phyloP scores from a whole-genome alignment of 2,329 filamentous ascomycete genomes.

The Chrysoporthe cubensis region DNA sequence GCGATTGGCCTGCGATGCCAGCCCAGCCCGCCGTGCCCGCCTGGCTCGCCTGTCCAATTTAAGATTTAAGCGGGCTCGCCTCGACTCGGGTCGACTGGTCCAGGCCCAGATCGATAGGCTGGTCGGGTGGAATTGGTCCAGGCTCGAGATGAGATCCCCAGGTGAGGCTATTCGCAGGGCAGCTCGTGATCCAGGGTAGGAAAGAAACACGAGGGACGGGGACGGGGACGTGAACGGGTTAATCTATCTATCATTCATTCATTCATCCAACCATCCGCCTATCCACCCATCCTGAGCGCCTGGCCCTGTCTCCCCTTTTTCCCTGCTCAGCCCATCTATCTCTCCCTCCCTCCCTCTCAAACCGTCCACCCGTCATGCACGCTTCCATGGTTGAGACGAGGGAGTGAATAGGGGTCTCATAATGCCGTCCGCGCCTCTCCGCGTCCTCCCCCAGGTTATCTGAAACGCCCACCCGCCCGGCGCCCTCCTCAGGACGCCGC shows the following conservation, averaged over 20 bases:
- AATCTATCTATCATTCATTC: not conserved
- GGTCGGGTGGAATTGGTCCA: too few relatives aligned
- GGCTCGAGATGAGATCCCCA: not conserved
- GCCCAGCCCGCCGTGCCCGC: not conserved
- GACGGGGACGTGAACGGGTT: not conserved
- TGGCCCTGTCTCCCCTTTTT: conserved; percentile 18
- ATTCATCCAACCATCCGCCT: not conserved
- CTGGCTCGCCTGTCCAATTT: not conserved
- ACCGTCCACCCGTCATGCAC: not conserved
- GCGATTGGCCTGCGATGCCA: not conserved
- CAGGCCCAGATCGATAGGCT: not conserved
- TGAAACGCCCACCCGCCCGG: conserved; percentile 9
- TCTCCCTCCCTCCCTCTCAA: not conserved
- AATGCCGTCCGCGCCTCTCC: conserved; percentile 11
- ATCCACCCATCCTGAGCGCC: not conserved
- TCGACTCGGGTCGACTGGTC: not conserved
- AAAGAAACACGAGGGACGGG: not conserved
- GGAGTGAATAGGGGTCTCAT: conserved; percentile 16
- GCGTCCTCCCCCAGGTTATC: conserved; percentile 18
- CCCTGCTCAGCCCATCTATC: conserved; percentile 7
- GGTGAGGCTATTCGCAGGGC: conserved; percentile 7
- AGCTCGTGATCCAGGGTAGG: not conserved
- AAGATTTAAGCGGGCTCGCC: not conserved
- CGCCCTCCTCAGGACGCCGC: not conserved
- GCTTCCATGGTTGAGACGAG: not conserved